Percentiles rank a stretch among this genome's conserved stretches.
Conservation (phyloP, 495 filamentous ascomycete species). For the Penicilliopsis zonata region DNA sequence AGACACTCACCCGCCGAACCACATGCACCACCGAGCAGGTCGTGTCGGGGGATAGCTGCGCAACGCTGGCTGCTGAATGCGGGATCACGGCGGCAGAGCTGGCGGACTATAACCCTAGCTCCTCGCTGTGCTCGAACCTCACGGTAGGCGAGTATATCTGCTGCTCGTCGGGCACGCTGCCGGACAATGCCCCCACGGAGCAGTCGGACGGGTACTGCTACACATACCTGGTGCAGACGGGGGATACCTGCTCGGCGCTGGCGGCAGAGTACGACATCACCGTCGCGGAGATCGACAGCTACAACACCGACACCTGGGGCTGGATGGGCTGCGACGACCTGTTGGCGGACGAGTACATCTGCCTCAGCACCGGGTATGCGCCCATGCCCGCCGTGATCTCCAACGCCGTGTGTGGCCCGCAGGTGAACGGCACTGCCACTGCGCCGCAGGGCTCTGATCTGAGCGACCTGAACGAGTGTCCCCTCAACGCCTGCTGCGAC, state of each 20-base stretch:
- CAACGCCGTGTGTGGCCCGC: slow-evolving; percentile 34
- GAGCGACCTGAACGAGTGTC: slow-evolving; percentile 13
- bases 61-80: slow-evolving; percentile 26
- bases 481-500: slow-evolving; percentile 19
- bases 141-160: slow-evolving; percentile 28
- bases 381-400: slow-evolving; percentile 28
- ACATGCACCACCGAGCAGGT: no score
- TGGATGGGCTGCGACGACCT: slow-evolving; percentile 33
- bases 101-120: slow-evolving; percentile 22
- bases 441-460: slow-evolving; percentile 6
- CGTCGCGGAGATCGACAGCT: slow-evolving; percentile 12
- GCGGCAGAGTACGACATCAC: slow-evolving; percentile 18
- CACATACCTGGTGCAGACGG: slow-evolving; percentile 14
- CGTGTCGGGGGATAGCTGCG: slow-evolving; percentile 22
- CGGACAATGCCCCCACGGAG: slow-evolving; percentile 23
- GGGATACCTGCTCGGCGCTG: slow-evolving; percentile 18
- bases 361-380: slow-evolving; percentile 33
- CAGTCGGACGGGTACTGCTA: slow-evolving; percentile 31
- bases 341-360: slow-evolving; percentile 18
- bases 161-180: slow-evolving; percentile 27
- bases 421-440: slow-evolving; percentile 18
- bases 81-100: slow-evolving; percentile 24
- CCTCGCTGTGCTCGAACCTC: slow-evolving; percentile 23
- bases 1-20: no score
- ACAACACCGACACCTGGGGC: slow-evolving; percentile 31